Conservation (phyloP, 345 rosid genomes). For the Theobroma cacao region DNA sequence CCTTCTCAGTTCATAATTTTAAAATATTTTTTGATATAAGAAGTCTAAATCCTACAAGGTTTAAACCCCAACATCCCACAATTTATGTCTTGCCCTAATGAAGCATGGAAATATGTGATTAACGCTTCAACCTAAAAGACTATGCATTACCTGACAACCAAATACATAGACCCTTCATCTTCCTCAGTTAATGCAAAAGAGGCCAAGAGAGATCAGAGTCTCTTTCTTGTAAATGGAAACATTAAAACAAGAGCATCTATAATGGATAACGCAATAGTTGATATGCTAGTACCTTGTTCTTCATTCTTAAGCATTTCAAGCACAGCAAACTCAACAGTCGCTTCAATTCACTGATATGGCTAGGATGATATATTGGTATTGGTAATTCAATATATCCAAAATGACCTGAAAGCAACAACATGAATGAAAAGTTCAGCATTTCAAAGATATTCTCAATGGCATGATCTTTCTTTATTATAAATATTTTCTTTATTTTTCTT, state of each 20-base stretch:
- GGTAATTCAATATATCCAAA: conserved; percentile 90
- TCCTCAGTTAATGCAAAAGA: not conserved
- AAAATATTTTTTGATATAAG: not conserved
- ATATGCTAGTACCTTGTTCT: conserved; percentile 56
- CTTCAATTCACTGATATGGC: conserved; percentile 72
- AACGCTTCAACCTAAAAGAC: not conserved
- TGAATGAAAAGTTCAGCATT: conserved; percentile 1
- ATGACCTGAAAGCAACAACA: conserved; percentile 62
- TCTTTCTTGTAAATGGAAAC: not conserved
- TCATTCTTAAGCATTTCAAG: conserved; percentile 83
- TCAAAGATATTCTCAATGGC: not conserved
- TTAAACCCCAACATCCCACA: not conserved
- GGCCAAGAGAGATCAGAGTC: not conserved
- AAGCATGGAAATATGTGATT: not conserved
- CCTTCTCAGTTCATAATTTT: not conserved
- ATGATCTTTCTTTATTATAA: not conserved
- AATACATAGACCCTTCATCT: not conserved
- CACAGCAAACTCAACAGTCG: conserved; percentile 73
- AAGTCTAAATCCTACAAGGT: not conserved
- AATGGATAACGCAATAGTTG: not conserved
- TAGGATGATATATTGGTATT: conserved; percentile 85
- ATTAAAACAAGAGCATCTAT: not conserved
- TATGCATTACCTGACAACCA: not conserved
- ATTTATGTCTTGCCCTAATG: not conserved
- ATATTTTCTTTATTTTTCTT: not conserved